Evolutionary conservation across 1,284 basidiomycete species (phyloP), one percentile per base, ranked within the genome.

Genomic region (Afroboletus lepidellus): DNA sequence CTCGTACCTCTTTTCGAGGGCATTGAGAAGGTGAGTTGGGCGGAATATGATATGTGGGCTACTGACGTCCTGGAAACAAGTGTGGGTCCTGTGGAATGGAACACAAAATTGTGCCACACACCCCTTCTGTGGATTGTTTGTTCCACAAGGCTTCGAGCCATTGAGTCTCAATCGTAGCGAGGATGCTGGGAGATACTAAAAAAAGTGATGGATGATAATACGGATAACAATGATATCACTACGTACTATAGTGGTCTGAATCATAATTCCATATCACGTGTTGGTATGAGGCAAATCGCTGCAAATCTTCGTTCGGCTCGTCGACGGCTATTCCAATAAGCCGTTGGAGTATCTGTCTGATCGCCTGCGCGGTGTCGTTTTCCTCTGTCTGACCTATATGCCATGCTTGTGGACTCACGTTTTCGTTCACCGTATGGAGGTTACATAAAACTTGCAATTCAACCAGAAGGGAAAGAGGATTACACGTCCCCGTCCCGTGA

Each of bases 61-160:
- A 27, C 48, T 44, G 27, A 71, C 21, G 8, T 49, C 49, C 69
- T 71, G 41, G 44, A 47, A 54, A 37, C 27, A 43, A 37, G 38
- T 54, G 25, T 54, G 25, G 12, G 30, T 53, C 8, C 5, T 53
- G 33, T 11, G 12, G 16, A 33, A 15, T 39, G 11, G 6, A 32
- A 23, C 12, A 39, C 16, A 4, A 25, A 41, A 21, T 27, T 15
- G 34, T 24, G 27, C n/a, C 33, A 57, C 57, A 25, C 42, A 63
- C 65, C 27, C 8, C 23, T 46, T 52, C 42, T 13, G 46, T 45
- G n/a, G 57, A 49, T 23, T 46, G 27, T 50, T 46, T 51, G 36
- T 56, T 58, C 82, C 81, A 85, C 8, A 84, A 43, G 6, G 72
- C 66, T 52, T 74, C 68, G 3, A 85, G 65, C 84, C 84, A 85